Evolutionary conservation across 306 rosid species (phyloP).

Genomic region (Citrullus colocynthis): DNA sequence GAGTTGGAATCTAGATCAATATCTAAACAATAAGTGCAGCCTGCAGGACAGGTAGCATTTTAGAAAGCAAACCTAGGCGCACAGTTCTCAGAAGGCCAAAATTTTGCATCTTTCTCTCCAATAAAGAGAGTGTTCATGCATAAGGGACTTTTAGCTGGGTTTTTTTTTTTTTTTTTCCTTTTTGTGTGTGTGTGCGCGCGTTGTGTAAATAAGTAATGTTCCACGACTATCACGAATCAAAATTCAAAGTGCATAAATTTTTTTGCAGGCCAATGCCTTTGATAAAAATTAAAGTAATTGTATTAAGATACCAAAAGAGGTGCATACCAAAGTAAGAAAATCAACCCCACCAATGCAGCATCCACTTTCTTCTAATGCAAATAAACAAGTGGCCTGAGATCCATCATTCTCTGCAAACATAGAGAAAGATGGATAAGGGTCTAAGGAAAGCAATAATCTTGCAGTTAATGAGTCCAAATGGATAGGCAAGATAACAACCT

Average conservation of each 20-base stretch:
- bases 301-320: background rate
- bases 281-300: background rate
- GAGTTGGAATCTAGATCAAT: background rate
- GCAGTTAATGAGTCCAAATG: background rate
- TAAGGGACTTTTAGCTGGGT: background rate
- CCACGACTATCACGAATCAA: background rate
- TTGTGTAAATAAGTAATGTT: background rate
- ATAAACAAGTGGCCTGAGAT: conserved; percentile 3
- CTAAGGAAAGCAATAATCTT: background rate
- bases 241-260: background rate
- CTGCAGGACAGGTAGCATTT: background rate
- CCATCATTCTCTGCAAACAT: conserved; percentile 24
- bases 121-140: background rate
- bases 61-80: background rate
- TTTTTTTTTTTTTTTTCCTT: background rate
- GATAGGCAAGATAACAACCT: conserved; percentile 32
- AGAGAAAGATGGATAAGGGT: conserved; percentile 15
- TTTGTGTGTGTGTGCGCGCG: background rate
- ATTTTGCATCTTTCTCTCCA: background rate
- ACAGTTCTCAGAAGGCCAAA: too few species aligned
- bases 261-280: background rate
- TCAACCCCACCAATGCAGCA: conserved; percentile 75
- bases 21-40: background rate
- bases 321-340: conserved; percentile 64
- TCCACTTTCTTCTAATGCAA: conserved; percentile 20